These are phyloP conservation scores for Theileria sp. DNA, from an alignment of 169 alveolate genomes.

Conservation along the genomic window DNA sequence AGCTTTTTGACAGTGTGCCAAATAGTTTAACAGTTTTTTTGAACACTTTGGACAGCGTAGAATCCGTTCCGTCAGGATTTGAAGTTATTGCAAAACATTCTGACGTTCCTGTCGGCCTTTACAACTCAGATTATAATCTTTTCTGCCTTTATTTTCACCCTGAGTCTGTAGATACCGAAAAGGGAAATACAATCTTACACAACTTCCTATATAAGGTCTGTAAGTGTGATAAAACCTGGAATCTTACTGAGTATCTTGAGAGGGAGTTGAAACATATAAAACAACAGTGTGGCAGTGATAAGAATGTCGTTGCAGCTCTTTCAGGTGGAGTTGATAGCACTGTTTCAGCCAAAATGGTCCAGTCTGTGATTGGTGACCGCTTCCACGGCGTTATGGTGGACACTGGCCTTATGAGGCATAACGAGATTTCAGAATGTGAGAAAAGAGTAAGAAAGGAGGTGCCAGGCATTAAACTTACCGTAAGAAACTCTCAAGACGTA, in stretches of 20 bases:
- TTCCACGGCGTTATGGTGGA: slow-evolving; percentile 74
- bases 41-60: slow-evolving; percentile 52
- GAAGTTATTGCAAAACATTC: slow-evolving; percentile 55
- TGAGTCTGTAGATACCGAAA: slow-evolving; percentile 63
- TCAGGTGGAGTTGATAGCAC: slow-evolving; percentile 82
- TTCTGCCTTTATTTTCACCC: slow-evolving; percentile 75
- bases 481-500: slow-evolving; percentile 64
- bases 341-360: slow-evolving; percentile 75
- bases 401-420: slow-evolving; percentile 75
- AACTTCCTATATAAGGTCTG: slow-evolving; percentile 72
- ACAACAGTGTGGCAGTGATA: slow-evolving; percentile 62
- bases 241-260: slow-evolving; percentile 35
- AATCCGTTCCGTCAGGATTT: slow-evolving; percentile 65
- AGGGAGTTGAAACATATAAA: slow-evolving; percentile 54
- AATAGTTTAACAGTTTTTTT: slow-evolving; percentile 18
- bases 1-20: slow-evolving; percentile 54
- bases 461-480: slow-evolving; percentile 73
- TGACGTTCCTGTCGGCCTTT: slow-evolving; percentile 46
- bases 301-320: slow-evolving; percentile 75
- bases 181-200: slow-evolving; percentile 63
- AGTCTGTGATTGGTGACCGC: slow-evolving; percentile 70
- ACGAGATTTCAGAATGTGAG: slow-evolving; percentile 70
- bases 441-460: slow-evolving; percentile 64
- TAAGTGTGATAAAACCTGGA: slow-evolving; percentile 60
- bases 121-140: slow-evolving; percentile 51